A percentile compares a stretch with the other conserved stretches of the same genome.
These are phyloP conservation scores for Fabrea salina DNA, from an alignment of 169 alveolate species.

Conservation along the genomic window DNA sequence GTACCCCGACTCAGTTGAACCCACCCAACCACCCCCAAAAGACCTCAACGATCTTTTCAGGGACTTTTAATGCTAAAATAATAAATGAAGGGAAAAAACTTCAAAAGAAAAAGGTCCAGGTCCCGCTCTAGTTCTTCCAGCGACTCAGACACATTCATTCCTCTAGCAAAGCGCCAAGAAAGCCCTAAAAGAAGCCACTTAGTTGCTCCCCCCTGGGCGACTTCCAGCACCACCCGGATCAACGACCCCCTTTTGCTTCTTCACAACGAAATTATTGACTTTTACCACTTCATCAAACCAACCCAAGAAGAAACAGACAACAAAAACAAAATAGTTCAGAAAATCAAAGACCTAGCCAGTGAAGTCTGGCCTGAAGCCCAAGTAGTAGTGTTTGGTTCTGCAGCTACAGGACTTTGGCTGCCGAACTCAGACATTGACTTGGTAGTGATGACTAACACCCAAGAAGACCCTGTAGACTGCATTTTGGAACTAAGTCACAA, in stretches of 20 bases:
- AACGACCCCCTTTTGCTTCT: conserved; percentile 40
- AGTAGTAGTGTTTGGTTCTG: conserved; percentile 57
- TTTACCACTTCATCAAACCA: conserved; percentile 37
- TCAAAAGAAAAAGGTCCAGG: neutral
- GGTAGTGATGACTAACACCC: neutral
- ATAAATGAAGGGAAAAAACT: neutral
- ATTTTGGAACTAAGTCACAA: neutral
- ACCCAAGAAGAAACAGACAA: conserved; percentile 14
- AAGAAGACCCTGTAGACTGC: neutral
- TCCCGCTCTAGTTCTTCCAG: neutral
- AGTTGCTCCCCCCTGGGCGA: neutral
- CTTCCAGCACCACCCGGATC: neutral
- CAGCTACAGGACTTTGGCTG: conserved; percentile 53
- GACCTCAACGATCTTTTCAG: neutral
- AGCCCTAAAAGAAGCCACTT: neutral
- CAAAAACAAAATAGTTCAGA: conserved; percentile 19
- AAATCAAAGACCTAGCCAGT: conserved; percentile 34
- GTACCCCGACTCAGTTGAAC: conserved; percentile 79
- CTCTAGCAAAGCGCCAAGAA: neutral
- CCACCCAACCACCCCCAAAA: conserved; percentile 32
- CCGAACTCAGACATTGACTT: conserved; percentile 61
- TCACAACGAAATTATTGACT: conserved; percentile 63
- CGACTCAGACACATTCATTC: neutral
- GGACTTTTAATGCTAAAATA: neutral
- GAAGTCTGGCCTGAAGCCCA: conserved; percentile 41